Base-by-base conservation (phyloP, 306 rosid species). In the Quillaja saponaria region DNA sequence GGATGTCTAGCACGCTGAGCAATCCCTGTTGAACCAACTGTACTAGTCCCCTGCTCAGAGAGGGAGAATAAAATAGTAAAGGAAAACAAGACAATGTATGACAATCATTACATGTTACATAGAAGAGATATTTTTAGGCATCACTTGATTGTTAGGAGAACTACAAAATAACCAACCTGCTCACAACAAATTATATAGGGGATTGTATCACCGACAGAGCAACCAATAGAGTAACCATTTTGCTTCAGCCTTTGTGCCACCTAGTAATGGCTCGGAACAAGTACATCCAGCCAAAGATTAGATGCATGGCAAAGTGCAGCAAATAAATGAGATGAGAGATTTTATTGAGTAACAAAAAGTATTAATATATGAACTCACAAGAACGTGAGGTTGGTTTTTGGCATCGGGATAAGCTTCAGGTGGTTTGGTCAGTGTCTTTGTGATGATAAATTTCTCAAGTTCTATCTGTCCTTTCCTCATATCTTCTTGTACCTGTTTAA, bases 1-100 rank as follows among this genome's bases (percentile, higher is more conserved):
- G 98, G 95, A 76, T 92, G 92, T 68, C 98, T 81, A 60, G 98
- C 98, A 64, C 98, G 96, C 51, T 79, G 96, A 58, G 98, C 98
- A 68, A 92, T 74, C 56, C 87, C 90, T 0, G 62, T 58, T 34
- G 83, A 78, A 63, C 83, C 69, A 65, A 79, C 84, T 34, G 90
- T 81, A 82, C 70, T 78, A 60, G 80, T 53, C 33, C 90, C 98
- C 98, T 92, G 76, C 42, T 62, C 72, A 76, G 64, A 48, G 48
- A 17, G 52, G 42, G 67, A 79, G 64, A 55, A 21, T 52, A 46
- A 49, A 46, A 33, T 28, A 47, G 14, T 42, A 56, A 59, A 39
- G 40, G 10, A 37, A 42, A 7, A 45, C 34, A 4, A 67, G 33
- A 66, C 7, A 51, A 56, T 33, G 33, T 59, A 45, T 39, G 62